Evolutionary conservation across 1,284 basidiomycete species (phyloP).

Genomic region (Cutaneotrichosporon mucoides): DNA sequence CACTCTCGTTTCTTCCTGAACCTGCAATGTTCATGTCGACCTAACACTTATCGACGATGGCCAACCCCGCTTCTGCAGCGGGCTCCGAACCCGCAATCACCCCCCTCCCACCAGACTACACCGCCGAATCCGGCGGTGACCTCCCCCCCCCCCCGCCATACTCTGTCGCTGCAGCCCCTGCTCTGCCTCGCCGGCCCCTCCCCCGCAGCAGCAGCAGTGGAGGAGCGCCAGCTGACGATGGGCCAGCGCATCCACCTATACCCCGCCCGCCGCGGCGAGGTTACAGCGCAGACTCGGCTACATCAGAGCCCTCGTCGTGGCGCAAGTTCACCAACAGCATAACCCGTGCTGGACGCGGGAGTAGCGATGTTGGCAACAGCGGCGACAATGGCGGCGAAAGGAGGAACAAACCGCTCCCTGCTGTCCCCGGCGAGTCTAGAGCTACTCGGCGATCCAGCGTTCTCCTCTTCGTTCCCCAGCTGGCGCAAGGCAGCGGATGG

Average conservation of each 20-base stretch:
- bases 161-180: background rate
- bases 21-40: background rate
- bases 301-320: too few relatives aligned
- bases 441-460: too few relatives aligned
- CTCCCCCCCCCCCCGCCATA: background rate
- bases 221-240: background rate
- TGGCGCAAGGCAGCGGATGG: too few relatives aligned
- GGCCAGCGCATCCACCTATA: background rate
- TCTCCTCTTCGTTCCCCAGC: too few relatives aligned
- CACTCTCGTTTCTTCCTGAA: too few relatives aligned
- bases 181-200: background rate
- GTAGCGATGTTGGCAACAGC: background rate
- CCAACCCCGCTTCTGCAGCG: too few relatives aligned
- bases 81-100: background rate
- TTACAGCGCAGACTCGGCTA: too few relatives aligned
- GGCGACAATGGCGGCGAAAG: background rate
- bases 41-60: too few relatives aligned
- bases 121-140: background rate
- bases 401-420: background rate
- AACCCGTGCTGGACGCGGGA: too few relatives aligned
- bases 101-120: background rate
- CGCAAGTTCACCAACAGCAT: too few relatives aligned
- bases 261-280: background rate
- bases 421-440: background rate
- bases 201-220: too few relatives aligned